A percentile compares a stretch with the other conserved stretches of the same genome.
phyloP scores from a whole-genome alignment of 2,329 filamentous ascomycete genomes.

The Setomelanomma holmii region DNA sequence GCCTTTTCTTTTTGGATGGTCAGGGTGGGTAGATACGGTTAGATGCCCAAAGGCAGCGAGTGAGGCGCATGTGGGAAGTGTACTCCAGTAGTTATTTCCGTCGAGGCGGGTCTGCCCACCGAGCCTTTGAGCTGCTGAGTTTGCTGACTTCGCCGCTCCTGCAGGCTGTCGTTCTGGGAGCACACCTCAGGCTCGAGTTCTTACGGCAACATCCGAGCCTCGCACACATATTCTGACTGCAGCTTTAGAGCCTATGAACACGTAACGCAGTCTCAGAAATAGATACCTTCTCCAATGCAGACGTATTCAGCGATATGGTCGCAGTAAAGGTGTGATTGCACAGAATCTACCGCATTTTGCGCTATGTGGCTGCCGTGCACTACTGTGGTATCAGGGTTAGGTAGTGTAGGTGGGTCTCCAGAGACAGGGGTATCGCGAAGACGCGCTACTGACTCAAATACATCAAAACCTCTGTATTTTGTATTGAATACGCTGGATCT shows the following conservation, averaged over 20 bases:
- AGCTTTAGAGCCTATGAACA: not conserved
- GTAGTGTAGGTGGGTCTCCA: no score
- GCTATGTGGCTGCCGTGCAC: conserved; percentile 12
- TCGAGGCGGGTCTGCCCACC: not conserved
- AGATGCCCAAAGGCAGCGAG: not conserved
- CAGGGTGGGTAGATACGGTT: not conserved
- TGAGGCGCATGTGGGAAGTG: not conserved
- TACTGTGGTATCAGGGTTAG: no score
- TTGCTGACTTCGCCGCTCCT: not conserved
- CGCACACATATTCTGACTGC: no score
- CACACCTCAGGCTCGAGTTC: no score
- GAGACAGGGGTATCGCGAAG: no score
- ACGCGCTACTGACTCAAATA: no score
- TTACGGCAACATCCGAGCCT: no score
- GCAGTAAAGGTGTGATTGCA: conserved; percentile 1
- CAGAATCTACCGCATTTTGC: conserved; percentile 16
- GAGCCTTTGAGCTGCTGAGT: not conserved
- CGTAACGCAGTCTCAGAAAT: not conserved
- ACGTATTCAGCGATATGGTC: conserved; percentile 5
- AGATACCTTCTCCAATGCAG: conserved; percentile 2
- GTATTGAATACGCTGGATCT: not conserved
- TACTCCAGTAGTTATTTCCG: not conserved
- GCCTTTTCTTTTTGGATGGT: not conserved
- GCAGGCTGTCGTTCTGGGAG: not conserved
- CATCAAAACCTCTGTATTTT: not conserved